A percentile compares a stretch with the other conserved stretches of the same genome.
phyloP scores from a whole-genome alignment of 768 basidiomycete species.

The Neoboletus brunneissimus region DNA sequence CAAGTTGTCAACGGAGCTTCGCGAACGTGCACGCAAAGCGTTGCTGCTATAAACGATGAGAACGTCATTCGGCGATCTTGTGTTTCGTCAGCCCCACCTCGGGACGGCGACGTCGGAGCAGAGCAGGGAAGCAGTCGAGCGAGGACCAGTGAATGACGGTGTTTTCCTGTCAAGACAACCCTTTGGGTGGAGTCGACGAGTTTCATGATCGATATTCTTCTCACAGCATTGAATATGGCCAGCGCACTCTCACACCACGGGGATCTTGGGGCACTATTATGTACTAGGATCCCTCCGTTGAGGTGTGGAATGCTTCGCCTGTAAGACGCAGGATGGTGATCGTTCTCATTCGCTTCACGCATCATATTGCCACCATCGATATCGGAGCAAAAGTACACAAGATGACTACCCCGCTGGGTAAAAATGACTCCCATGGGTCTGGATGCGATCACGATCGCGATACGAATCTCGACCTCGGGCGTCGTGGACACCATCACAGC shows the following conservation, averaged over 20 bases:
- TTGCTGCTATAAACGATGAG: neutral
- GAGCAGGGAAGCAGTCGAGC: constrained; percentile 7
- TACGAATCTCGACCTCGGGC: neutral
- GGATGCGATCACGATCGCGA: neutral
- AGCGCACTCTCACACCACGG: constrained; percentile 29
- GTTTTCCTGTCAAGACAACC: constrained; percentile 11
- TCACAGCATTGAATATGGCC: constrained; percentile 3
- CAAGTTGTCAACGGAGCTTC: neutral
- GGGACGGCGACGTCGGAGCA: neutral
- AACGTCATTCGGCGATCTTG: neutral
- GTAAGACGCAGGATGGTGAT: neutral
- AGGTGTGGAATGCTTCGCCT: neutral
- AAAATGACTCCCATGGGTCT: neutral
- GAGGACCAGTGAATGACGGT: constrained; percentile 5
- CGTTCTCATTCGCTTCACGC: neutral
- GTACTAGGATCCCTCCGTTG: constrained; percentile 3
- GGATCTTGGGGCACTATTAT: constrained; percentile 17
- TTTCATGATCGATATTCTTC: constrained; percentile 7
- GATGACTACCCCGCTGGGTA: neutral
- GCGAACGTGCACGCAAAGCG: neutral
- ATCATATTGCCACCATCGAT: neutral
- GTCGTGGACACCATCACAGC: neutral
- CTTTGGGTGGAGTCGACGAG: neutral
- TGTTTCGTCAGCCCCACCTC: neutral
- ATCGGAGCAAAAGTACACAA: neutral